These are phyloP conservation scores for Lenwebbia sp. DNA, from an alignment of 345 rosid genomes.

Conservation along the genomic window DNA sequence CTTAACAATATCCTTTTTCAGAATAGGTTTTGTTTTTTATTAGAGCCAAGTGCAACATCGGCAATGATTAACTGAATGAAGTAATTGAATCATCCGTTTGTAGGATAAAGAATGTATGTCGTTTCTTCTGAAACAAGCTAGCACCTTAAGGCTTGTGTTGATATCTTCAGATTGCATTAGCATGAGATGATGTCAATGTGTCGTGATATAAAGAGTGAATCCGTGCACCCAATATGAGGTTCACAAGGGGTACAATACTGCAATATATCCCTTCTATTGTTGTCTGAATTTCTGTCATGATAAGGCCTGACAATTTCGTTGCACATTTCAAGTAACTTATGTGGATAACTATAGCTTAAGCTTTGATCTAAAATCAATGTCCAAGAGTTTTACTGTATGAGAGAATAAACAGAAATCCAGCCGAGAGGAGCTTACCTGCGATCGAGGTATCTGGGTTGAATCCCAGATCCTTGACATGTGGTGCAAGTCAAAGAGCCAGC, in stretches of 20 bases:
- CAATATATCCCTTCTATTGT: neutral
- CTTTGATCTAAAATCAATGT: neutral
- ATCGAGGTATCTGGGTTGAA: slow-evolving; percentile 97
- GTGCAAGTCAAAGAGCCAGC: slow-evolving; percentile 86
- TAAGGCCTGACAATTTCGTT: neutral
- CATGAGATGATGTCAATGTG: neutral
- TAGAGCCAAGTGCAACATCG: neutral
- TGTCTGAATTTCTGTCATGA: neutral
- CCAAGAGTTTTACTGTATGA: neutral
- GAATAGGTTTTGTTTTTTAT: neutral
- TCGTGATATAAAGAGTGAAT: neutral
- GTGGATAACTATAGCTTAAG: neutral
- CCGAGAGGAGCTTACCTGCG: slow-evolving; percentile 45
- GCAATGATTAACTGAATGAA: neutral
- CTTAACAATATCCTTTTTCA: neutral
- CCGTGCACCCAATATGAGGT: neutral
- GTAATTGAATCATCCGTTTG: neutral
- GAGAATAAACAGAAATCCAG: neutral
- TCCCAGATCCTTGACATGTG: slow-evolving; percentile 90
- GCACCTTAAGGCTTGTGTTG: neutral
- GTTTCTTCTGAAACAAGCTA: neutral
- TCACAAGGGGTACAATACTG: neutral
- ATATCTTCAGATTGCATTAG: neutral
- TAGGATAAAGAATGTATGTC: neutral
- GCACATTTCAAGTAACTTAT: neutral